Conservation (phyloP, 306 rosid species). For the Ceratonia siliqua region DNA sequence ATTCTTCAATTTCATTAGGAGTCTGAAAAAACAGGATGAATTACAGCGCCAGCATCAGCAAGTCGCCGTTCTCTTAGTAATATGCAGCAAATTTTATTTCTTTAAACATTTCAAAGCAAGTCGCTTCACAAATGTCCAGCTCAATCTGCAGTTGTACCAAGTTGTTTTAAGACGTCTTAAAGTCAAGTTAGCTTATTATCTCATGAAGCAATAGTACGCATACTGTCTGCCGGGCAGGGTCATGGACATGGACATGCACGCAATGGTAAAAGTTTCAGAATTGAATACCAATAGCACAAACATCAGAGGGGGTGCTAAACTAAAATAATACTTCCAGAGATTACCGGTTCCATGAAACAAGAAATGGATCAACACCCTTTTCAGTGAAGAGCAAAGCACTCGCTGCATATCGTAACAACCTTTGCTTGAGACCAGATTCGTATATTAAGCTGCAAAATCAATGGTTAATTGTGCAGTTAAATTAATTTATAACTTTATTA, state of each 20-base stretch:
- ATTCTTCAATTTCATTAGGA: not conserved
- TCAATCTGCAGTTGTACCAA: not conserved
- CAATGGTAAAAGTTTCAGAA: not conserved
- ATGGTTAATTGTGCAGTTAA: constrained; percentile 22
- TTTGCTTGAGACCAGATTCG: constrained; percentile 93
- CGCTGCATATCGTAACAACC: constrained; percentile 34
- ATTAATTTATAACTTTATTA: constrained; percentile 15
- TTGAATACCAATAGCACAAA: not conserved
- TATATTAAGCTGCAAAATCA: constrained; percentile 73
- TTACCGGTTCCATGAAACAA: constrained; percentile 98
- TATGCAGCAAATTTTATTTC: not conserved
- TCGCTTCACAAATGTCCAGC: constrained; percentile 9
- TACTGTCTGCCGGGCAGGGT: not conserved
- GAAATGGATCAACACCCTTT: constrained; percentile 90
- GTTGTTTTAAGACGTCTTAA: constrained; percentile 2
- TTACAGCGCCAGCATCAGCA: constrained; percentile 24
- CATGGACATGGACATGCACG: not conserved
- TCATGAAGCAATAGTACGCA: constrained; percentile 2
- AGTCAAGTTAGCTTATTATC: not conserved
- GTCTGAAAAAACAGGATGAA: not conserved
- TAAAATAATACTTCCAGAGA: constrained; percentile 22
- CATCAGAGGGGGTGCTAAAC: not conserved
- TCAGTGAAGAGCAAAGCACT: constrained; percentile 40
- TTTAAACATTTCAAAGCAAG: not conserved
- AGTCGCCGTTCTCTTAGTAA: not conserved